These are phyloP conservation scores for Sclerotinia nivalis DNA, from an alignment of 2,329 filamentous ascomycete species.

Conservation along the genomic window DNA sequence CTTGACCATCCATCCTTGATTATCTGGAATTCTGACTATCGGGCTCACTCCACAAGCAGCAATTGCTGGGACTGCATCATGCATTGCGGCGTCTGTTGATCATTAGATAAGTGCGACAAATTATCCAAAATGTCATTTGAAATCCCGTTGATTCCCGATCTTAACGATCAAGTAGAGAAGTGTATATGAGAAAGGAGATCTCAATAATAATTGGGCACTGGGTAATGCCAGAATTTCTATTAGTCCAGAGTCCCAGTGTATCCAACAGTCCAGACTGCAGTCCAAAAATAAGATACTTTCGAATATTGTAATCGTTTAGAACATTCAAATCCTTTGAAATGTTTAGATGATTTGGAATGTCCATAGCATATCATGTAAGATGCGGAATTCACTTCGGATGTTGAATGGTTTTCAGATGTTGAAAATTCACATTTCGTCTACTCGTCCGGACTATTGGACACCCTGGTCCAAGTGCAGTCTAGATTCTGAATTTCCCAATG, in stretches of 20 bases:
- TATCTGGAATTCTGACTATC: slow-evolving; percentile 58
- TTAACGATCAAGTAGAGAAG: background rate
- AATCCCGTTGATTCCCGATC: background rate
- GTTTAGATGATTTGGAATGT: no score
- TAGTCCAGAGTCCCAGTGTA: no score
- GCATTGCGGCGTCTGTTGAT: slow-evolving; percentile 53
- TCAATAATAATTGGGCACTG: background rate
- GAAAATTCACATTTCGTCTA: no score
- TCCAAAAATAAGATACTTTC: background rate
- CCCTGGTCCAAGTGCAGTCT: background rate
- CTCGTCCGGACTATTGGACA: no score
- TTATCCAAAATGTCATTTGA: background rate
- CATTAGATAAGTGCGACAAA: slow-evolving; percentile 1
- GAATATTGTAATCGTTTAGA: no score
- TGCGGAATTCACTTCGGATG: no score
- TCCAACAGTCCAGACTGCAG: background rate
- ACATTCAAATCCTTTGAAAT: no score
- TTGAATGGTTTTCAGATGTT: no score
- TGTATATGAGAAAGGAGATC: background rate
- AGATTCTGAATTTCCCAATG: background rate
- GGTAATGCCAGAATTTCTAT: background rate
- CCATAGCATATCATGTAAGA: no score
- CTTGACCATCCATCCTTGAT: slow-evolving; percentile 58
- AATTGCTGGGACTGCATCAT: slow-evolving; percentile 58
- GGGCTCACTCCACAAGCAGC: slow-evolving; percentile 56